phyloP scores from a whole-genome alignment of 2,329 filamentous ascomycete species.

The Coniochaeta prunicola region DNA sequence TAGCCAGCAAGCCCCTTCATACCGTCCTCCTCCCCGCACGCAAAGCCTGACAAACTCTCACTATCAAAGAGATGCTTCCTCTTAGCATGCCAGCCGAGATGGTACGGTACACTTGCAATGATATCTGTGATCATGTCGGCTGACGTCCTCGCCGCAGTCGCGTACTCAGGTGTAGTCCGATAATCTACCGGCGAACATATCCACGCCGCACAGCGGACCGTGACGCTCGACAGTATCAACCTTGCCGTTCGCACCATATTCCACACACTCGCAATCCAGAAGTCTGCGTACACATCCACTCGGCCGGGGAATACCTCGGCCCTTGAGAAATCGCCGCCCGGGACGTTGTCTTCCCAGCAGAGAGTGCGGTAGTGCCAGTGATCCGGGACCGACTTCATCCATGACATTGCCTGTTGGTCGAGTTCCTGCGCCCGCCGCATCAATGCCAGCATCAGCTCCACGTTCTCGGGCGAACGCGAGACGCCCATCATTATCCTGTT shows the following conservation, averaged over 20 bases:
- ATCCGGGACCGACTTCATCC: constrained; percentile 42
- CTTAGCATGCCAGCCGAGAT: constrained; percentile 51
- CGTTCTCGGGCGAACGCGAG: constrained; percentile 39
- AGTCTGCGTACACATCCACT: constrained; percentile 51
- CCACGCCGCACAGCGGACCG: constrained; percentile 55
- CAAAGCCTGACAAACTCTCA: constrained; percentile 36
- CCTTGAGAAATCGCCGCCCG: constrained; percentile 41
- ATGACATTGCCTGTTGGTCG: constrained; percentile 44
- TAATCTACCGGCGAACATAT: constrained; percentile 54
- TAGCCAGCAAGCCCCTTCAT: constrained; percentile 51
- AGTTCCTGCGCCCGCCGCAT: constrained; percentile 43
- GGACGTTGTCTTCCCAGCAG: constrained; percentile 48
- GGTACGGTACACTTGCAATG: constrained; percentile 53
- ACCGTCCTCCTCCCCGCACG: constrained; percentile 39
- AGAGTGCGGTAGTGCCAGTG: constrained; percentile 45
- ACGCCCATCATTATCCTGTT: constrained; percentile 40
- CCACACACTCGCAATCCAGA: constrained; percentile 51
- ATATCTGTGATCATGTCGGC: constrained; percentile 50
- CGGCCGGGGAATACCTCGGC: constrained; percentile 54
- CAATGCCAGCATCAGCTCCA: constrained; percentile 41
- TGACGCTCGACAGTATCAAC: constrained; percentile 46
- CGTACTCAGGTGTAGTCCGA: constrained; percentile 55
- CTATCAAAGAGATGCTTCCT: constrained; percentile 31
- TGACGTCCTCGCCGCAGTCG: constrained; percentile 42
- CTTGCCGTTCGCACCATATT: constrained; percentile 48